Evolutionary conservation across 106 monocot species (phyloP).

Genomic region (Triglochin maritima): DNA sequence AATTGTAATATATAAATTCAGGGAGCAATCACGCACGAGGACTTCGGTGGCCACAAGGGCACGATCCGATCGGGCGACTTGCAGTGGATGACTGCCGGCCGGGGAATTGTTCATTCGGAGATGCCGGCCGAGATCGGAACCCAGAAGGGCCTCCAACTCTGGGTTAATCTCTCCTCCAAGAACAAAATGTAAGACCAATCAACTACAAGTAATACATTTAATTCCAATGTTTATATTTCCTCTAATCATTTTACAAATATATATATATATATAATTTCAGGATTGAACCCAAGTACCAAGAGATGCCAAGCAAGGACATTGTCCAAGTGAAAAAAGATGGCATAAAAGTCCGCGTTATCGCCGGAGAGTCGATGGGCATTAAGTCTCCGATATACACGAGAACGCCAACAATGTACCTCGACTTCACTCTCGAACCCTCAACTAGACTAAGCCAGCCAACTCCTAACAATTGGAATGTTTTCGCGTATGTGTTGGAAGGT

Average conservation of each 20-base stretch:
- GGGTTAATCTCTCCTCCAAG: slow-evolving; percentile 76
- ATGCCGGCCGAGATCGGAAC: slow-evolving; percentile 38
- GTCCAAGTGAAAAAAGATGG: slow-evolving; percentile 22
- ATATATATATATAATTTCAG: too few species aligned
- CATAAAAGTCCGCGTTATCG: slow-evolving; percentile 55
- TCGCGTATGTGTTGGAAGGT: slow-evolving; percentile 61
- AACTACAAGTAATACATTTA: background rate
- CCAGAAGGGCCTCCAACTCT: slow-evolving; percentile 62
- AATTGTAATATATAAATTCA: slow-evolving; percentile 2
- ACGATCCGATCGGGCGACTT: slow-evolving; percentile 68
- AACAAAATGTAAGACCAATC: slow-evolving; percentile 45
- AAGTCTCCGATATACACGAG: slow-evolving; percentile 56
- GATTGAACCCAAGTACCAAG: slow-evolving; percentile 76
- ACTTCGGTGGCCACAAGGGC: slow-evolving; percentile 66
- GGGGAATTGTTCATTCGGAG: slow-evolving; percentile 65
- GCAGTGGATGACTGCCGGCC: slow-evolving; percentile 89
- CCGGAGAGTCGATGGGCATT: slow-evolving; percentile 56
- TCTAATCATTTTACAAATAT: background rate
- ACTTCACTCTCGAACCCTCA: slow-evolving; percentile 48
- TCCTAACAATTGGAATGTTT: slow-evolving; percentile 50
- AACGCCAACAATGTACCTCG: slow-evolving; percentile 76
- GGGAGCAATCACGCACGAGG: slow-evolving; percentile 75
- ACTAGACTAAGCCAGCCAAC: slow-evolving; percentile 39
- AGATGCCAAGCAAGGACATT: slow-evolving; percentile 57
- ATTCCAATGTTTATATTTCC: background rate